Evolutionary conservation across 768 basidiomycete species (phyloP), one percentile per base, ranked within the genome.

Genomic region (Ramaria rubella): DNA sequence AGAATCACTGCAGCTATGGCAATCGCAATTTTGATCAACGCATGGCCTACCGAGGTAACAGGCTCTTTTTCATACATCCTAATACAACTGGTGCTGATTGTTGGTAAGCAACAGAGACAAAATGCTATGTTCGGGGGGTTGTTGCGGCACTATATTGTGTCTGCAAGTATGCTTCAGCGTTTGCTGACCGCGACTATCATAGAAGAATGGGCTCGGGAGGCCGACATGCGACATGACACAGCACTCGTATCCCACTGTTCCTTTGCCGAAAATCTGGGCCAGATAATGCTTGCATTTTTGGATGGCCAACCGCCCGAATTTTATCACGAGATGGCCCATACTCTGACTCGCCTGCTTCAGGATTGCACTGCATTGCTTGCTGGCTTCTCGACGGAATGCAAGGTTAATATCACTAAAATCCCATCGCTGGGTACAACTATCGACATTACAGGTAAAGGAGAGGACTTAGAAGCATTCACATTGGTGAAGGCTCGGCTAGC

Each of bases 141-240:
- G 49, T 77, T 97, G 7, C 60, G 78, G 4, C 85, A 90, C 66
- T 93, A 96, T 62, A 72, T 93, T 64, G 81, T 85, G 48, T 94
- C 95, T 1, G 81, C 86, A 5, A 94, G 91, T 65, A 94, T 94
- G 80, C 78, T 97, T 15, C 94, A 96, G 66, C 88, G 88, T 61
- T 84, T 93, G 66, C 70, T 98, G 42, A 74, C 86, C n/a, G 86
- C 91, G 17, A 80, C 90, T 49, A 78, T 98, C 57, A 73, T 93
- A 0, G 91, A 95, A 69, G 92, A 97, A 73, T 97, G 94, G 96
- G 90, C 94, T 4, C 72, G 72, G 8, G 76, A 79, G 43, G 24
- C 53, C 21, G 33, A 57, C 30, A 17, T 33, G 15, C 12, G 58
- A 64, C 1, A 61, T 64, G 23, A 55, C 4, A 34, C 15, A n/a